Evolutionary conservation across 495 filamentous ascomycete genomes (phyloP).

Genomic region (Podospora comata): DNA sequence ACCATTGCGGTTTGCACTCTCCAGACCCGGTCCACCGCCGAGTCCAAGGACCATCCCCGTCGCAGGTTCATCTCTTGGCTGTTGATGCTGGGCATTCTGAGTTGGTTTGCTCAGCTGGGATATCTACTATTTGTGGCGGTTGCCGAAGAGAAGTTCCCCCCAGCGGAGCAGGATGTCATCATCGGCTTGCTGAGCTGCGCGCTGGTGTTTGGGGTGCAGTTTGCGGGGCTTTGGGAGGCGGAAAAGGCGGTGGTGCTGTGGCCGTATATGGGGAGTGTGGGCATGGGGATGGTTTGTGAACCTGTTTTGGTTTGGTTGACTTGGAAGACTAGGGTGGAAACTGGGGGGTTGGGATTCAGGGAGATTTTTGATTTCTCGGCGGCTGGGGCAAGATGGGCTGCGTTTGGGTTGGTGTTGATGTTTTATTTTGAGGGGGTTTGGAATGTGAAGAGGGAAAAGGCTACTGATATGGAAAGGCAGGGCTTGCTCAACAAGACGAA

Average conservation of each 20-base stretch:
- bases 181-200: constrained; percentile 53
- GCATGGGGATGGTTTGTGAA: constrained; percentile 52
- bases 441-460: constrained; percentile 29
- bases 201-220: constrained; percentile 53
- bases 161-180: constrained; percentile 44
- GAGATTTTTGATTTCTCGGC: constrained; percentile 36
- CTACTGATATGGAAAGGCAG: constrained; percentile 50
- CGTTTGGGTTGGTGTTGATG: constrained; percentile 30
- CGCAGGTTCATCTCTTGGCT: constrained; percentile 47
- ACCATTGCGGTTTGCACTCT: constrained; percentile 54
- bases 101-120: constrained; percentile 51
- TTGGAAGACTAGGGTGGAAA: constrained; percentile 24
- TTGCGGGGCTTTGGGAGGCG: constrained; percentile 48
- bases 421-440: constrained; percentile 33
- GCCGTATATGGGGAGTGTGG: constrained; percentile 56
- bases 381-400: constrained; percentile 33
- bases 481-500: constrained; percentile 42
- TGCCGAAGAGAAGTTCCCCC: constrained; percentile 38
- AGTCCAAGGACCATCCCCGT: constrained; percentile 37
- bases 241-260: constrained; percentile 58
- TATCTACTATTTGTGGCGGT: constrained; percentile 40
- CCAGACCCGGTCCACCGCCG: constrained; percentile 40
- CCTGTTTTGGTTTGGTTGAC: constrained; percentile 39
- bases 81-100: constrained; percentile 45
- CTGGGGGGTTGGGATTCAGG: constrained; percentile 18